Base-by-base conservation (phyloP, 495 filamentous ascomycete species). In the Parmelia sp. region DNA sequence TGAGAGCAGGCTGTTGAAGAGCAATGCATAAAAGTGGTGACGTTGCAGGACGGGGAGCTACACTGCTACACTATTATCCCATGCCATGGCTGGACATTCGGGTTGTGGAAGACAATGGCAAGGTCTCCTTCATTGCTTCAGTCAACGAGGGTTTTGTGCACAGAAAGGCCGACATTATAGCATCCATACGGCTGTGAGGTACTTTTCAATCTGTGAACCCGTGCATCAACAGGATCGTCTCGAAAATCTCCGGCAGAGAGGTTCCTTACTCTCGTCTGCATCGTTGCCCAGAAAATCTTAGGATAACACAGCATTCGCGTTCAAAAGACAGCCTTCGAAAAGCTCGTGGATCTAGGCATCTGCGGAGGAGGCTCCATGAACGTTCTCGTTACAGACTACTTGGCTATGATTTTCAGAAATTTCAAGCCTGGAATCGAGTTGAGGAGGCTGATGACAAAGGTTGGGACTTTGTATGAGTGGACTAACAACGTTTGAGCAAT, bases 51-150 rank as follows among this genome's bases (percentile, higher is more conserved):
- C n/a, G n/a, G n/a, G n/a, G 35, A 36, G 35, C 35, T 5, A 10
- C n/a, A n/a, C n/a, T n/a, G 35, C 35, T 36, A 4, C 35, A 5
- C 35, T 80, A 82, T 57, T 81, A 85, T 60, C 82, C 82, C 10
- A 83, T 77, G 17, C 84, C 83, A 68, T 65, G 80, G 5, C 79
- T 82, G 55, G 78, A 77, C 14, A 84, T 81, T 67, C 82, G 85
- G 71, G 86, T 86, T 68, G 84, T 84, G 65, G 81, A 83, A 61
- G 81, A 82, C 11, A 84, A 85, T 47, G 81, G 79, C 44, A 85
- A 85, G 66, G 79, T 85, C 33, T 84, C 80, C 72, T 84, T 85
- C 68, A 82, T 85, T 27, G 82, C 81, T 4, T 79, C 84, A 0
- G 82, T 84, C 47, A 74, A 62, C 12, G 72, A 80, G 37, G 79